Evolutionary conservation across 2,329 filamentous ascomycete species (phyloP), one percentile per base, ranked within the genome.

Genomic region (Neonectria hederae): DNA sequence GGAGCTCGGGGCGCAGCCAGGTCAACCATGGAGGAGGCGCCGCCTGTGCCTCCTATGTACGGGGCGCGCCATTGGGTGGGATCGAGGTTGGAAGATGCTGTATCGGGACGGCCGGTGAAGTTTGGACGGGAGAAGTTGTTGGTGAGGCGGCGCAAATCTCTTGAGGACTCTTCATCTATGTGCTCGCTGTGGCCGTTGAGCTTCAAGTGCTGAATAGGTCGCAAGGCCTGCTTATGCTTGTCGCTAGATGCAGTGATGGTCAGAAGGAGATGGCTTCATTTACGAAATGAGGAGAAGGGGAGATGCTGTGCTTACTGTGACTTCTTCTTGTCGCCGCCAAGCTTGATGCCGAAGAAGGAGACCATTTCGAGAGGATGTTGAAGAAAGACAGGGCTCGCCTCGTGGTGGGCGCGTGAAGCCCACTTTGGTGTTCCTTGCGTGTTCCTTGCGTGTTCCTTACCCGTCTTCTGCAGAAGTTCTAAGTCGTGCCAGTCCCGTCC

Each of bases 281-380:
- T 13, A 14, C 19, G 11, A 19, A 40, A 28, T 13, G 21, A 21
- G 19, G 14, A 9, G 32, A 32, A n/a, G n/a, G 6, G 14, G 40
- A 17, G 17, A 61, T 49, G 17, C 76, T 72, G 54, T 51, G 19
- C 76, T 72, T 75, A 81, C 84, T 81, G 75, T n/a, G 78, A 83
- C 82, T 85, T 87, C 76, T 87, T 88, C 78, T 83, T 87, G 66
- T 85, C 84, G 69, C 81, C 80, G 54, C 85, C 84, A 64, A 87
- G 79, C 74, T 83, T 87, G 73, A 88, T 77, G 54, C 86, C 85
- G 67, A 88, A 87, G 67, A 88, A 86, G 2, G 86, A 87, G 22
- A 88, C 86, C 86, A 88, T 88, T 59, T 63, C 66, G 68, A 60
- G 46, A 24, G 62, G 55, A 51, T 55, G 43, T 17, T 19, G 46